Base-by-base conservation (phyloP, 1,284 basidiomycete genomes). In the Trichosporon sp. region DNA sequence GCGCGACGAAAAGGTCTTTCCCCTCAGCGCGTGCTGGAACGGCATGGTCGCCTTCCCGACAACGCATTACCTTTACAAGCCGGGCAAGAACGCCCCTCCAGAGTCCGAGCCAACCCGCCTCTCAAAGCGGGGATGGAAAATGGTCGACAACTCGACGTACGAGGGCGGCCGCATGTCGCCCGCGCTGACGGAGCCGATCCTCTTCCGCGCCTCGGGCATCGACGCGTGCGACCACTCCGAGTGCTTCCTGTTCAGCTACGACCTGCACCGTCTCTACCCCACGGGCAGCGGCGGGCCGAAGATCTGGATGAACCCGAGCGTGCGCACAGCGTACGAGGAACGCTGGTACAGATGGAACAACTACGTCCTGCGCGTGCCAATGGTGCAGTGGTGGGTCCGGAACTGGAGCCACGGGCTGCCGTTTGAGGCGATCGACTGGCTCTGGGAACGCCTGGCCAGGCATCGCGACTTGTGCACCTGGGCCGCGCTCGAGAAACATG, bases 191-290 rank as follows among this genome's bases (percentile, higher is more conserved):
- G 83, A 37, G 74, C 88, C 83, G 2, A 74, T 87, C 63, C 72
- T 76, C 1, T 89, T 89, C 83, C 86, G 88, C 46, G 74, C 83
- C 11, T 86, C 86, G 11, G 76, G 72, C 0, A 74, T 80, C 26
- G 81, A 77, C 7, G 85, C 86, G 69, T 89, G 88, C 78, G 86
- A 85, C 75, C 86, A 87, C 51, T 86, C 85, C 26, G 88, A 89
- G 80, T 88, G 86, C 48, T 88, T 88, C 80, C 76, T 88, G 66
- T 81, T 87, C 16, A 87, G 86, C 4, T 88, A 88, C 78, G 88
- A 89, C 77, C 78, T 89, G 35, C 85, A 88, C 71, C 85, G 88
- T 2, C 71, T 87, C 38, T 85, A 87, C 70, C 78, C 79, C 19
- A 73, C 86, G 61, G 75, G 81, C 40, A 68, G 67, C 16, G 67